A percentile compares a stretch with the other conserved stretches of the same genome.
Evolutionary conservation across 2,329 filamentous ascomycete species (phyloP).

Genomic region (Dactylonectria estremocensis): DNA sequence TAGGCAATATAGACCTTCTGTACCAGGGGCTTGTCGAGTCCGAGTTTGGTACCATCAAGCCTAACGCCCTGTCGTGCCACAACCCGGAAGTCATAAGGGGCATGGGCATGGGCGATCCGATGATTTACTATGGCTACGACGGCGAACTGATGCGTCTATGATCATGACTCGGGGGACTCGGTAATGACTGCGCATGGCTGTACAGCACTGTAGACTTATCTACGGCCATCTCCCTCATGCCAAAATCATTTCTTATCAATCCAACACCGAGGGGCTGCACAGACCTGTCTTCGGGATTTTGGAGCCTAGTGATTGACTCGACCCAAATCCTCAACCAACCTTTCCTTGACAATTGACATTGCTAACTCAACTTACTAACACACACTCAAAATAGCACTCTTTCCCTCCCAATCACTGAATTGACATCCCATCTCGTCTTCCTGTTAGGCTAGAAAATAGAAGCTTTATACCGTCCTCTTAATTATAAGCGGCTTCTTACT

Average conservation of each 20-base stretch:
- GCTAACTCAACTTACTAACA: too few species aligned
- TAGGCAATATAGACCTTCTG: conserved; percentile 63
- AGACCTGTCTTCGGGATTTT: too few species aligned
- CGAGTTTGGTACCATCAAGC: conserved; percentile 70
- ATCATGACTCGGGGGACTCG: conserved; percentile 19
- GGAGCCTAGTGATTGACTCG: too few species aligned
- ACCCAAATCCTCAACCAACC: too few species aligned
- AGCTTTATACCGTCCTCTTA: conserved; percentile 17
- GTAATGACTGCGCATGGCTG: too few species aligned
- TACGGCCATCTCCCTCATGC: too few species aligned
- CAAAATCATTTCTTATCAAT: too few species aligned
- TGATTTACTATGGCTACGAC: conserved; percentile 71
- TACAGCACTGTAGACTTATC: too few species aligned
- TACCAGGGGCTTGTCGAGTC: conserved; percentile 67
- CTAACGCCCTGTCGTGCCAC: conserved; percentile 66
- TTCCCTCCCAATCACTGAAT: conserved; percentile 18
- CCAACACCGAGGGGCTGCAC: too few species aligned
- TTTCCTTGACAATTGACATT: too few species aligned
- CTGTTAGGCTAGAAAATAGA: conserved; percentile 17
- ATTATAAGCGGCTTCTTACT: conserved; percentile 11
- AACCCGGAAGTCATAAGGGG: conserved; percentile 67
- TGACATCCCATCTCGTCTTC: conserved; percentile 16
- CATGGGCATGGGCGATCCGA: conserved; percentile 69
- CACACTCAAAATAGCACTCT: conserved; percentile 3
- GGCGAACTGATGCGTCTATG: conserved; percentile 60